Evolutionary conservation across 768 basidiomycete species (phyloP).

Genomic region (Xanthoconium stramineum): DNA sequence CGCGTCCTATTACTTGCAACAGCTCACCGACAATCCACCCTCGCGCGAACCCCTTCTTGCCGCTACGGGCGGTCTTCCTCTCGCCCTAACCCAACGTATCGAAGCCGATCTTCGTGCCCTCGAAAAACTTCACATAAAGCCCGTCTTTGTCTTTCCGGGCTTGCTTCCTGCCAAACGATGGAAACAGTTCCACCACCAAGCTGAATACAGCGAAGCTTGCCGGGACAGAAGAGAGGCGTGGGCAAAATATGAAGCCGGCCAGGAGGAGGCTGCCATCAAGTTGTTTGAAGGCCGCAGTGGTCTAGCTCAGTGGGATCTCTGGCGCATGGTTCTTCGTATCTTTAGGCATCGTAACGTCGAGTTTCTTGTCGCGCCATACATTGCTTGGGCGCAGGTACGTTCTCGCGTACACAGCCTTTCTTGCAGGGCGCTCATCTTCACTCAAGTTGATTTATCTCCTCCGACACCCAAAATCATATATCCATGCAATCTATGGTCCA

Average conservation of each 20-base stretch:
- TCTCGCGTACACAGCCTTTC: constrained; percentile 1
- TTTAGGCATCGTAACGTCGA: constrained; percentile 95
- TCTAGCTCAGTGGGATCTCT: constrained; percentile 85
- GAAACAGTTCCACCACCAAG: constrained; percentile 52
- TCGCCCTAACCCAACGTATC: constrained; percentile 83
- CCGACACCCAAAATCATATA: constrained; percentile 88
- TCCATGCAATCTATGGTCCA: constrained; percentile 90
- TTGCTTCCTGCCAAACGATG: constrained; percentile 72
- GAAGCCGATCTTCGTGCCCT: constrained; percentile 88
- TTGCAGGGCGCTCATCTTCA: constrained; percentile 4
- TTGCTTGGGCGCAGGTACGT: constrained; percentile 93
- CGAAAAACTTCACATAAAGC: constrained; percentile 91
- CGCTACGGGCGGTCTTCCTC: constrained; percentile 91
- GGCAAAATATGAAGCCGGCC: constrained; percentile 88
- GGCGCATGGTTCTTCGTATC: constrained; percentile 87
- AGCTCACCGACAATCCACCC: constrained; percentile 69
- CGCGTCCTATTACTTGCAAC: constrained; percentile 84
- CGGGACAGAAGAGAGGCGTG: constrained; percentile 83
- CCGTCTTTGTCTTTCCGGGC: constrained; percentile 97
- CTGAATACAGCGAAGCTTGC: constrained; percentile 63
- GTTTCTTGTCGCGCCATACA: constrained; percentile 93
- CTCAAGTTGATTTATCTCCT: constrained; percentile 89
- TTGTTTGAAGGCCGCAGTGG: constrained; percentile 75
- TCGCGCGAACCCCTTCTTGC: constrained; percentile 90
- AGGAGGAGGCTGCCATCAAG: constrained; percentile 84